A percentile compares a stretch with the other conserved stretches of the same genome.
phyloP scores from a whole-genome alignment of 2,329 filamentous ascomycete species.

The Graphiopsis chlorocephala region DNA sequence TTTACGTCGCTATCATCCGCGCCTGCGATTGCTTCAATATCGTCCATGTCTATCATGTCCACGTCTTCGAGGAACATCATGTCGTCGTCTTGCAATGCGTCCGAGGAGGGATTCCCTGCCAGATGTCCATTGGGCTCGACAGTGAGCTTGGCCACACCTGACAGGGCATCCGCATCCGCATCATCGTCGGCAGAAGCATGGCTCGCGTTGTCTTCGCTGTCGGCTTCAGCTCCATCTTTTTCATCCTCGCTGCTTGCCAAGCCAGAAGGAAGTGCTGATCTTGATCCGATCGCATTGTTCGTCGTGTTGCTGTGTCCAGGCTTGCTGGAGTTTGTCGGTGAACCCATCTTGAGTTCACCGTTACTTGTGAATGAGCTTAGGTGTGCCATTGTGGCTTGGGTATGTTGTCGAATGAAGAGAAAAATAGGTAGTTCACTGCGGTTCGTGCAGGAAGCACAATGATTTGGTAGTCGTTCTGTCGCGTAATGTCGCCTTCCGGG shows the following conservation, averaged over 20 bases:
- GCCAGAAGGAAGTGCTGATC: slow-evolving; percentile 13
- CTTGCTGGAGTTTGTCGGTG: background rate
- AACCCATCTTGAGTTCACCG: background rate
- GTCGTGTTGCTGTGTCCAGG: slow-evolving; percentile 16
- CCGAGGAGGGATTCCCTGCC: slow-evolving; percentile 26
- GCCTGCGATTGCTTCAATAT: slow-evolving; percentile 22
- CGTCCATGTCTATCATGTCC: slow-evolving; percentile 21
- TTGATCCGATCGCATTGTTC: slow-evolving; percentile 16
- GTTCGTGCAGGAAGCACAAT: background rate
- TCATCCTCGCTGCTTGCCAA: slow-evolving; percentile 23
- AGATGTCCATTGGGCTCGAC: slow-evolving; percentile 21
- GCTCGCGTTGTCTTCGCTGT: slow-evolving; percentile 23
- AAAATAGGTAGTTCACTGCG: background rate
- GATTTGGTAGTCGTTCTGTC: background rate
- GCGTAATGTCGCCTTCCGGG: slow-evolving; percentile 18
- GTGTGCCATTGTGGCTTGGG: slow-evolving; percentile 7
- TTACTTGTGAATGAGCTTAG: background rate
- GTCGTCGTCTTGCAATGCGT: slow-evolving; percentile 18
- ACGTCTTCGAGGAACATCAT: slow-evolving; percentile 24
- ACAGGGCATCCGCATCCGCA: slow-evolving; percentile 33
- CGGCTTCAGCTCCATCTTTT: slow-evolving; percentile 23
- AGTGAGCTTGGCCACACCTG: slow-evolving; percentile 25
- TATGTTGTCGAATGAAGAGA: background rate
- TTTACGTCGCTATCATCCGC: slow-evolving; percentile 20
- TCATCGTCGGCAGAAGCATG: slow-evolving; percentile 24